These are phyloP conservation scores for Saccharomyces pastorianus DNA, from an alignment of 1,139 yeast genomes.

Conservation along the genomic window DNA sequence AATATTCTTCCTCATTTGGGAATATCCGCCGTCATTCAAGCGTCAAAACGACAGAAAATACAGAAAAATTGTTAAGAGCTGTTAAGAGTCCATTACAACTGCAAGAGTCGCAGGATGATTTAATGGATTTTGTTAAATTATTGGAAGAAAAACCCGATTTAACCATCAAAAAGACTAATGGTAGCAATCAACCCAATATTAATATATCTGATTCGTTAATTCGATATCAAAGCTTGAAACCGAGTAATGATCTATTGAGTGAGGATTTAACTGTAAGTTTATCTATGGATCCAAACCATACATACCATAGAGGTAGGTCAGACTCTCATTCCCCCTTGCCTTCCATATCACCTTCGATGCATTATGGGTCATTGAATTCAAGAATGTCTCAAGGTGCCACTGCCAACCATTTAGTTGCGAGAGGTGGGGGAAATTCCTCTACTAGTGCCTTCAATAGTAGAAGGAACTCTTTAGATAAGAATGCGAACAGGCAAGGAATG, in stretches of 20 bases:
- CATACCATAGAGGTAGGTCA: slow-evolving; percentile 10
- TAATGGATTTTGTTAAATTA: slow-evolving; percentile 72
- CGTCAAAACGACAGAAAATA: slow-evolving; percentile 30
- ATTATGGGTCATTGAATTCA: slow-evolving; percentile 39
- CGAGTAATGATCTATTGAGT: slow-evolving; percentile 39
- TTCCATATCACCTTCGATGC: slow-evolving; percentile 32
- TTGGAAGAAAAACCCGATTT: slow-evolving; percentile 64
- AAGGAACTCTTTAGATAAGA: slow-evolving; percentile 16
- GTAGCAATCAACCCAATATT: slow-evolving; percentile 13
- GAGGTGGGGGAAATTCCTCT: slow-evolving; percentile 18
- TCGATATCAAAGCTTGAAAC: slow-evolving; percentile 41
- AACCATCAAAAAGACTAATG: slow-evolving; percentile 37
- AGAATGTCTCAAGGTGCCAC: slow-evolving; percentile 34
- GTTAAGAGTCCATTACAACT: slow-evolving; percentile 9
- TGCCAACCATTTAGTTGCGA: slow-evolving; percentile 12
- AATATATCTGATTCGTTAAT: slow-evolving; percentile 37
- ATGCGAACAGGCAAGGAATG: slow-evolving; percentile 8
- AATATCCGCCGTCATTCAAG: slow-evolving; percentile 35
- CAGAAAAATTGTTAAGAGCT: slow-evolving; percentile 17
- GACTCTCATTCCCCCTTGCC: slow-evolving; percentile 28
- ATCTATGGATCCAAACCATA: slow-evolving; percentile 29
- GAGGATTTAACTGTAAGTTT: slow-evolving; percentile 35
- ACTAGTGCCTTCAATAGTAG: slow-evolving; percentile 11
- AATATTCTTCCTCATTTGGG: slow-evolving; percentile 36
- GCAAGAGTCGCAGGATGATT: slow-evolving; percentile 46